Base-by-base conservation (phyloP, 768 basidiomycete genomes). In the Dictyophora rubrovolvata region DNA sequence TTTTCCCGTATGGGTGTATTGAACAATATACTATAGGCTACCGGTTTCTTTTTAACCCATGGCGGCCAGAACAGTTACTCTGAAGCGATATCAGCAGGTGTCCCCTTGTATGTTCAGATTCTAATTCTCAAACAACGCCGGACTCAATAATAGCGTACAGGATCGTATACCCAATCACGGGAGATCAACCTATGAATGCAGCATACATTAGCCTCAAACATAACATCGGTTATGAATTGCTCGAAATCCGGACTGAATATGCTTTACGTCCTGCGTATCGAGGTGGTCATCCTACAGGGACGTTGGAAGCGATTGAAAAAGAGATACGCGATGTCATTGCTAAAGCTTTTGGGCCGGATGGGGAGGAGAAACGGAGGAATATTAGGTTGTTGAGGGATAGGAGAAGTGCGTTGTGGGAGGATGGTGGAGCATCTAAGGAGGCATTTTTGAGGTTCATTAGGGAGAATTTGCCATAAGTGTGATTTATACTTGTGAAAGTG, bases 31-130 rank as follows among this genome's bases (percentile, higher is more conserved):
- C 28, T n/a, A n/a, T n/a, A 68, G 66, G 66, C 60, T 0, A 62
- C 62, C 10, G 67, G 66, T 1, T 68, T 65, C 63, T 65, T 67
- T 54, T 21, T 68, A 12, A 65, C 65, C 1, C 67, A 68, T 36
- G 58, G 63, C 51, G 67, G 67, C 4, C 64, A 65, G 33, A 67
- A 67, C 55, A 63, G 66, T 47, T 48, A 60, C 35, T 55, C 65
- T 11, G 67, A 68, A 60, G 53, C 64, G 5, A 54, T 67, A 28
- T 20, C 53, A 14, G 47, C 55, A 0, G 65, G 67, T 7, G 63
- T 68, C 0, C 66, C 65, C 10, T 62, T 66, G 63, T 65, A 51
- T 28, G 61, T 48, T 62, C n/a, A 36, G 48, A 5, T 51, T 53
- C 3, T 60, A 55, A 23, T n/a, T 65, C 16, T 53, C 1, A n/a